phyloP scores from a whole-genome alignment of 306 rosid genomes.

The Inga leiocalycina region DNA sequence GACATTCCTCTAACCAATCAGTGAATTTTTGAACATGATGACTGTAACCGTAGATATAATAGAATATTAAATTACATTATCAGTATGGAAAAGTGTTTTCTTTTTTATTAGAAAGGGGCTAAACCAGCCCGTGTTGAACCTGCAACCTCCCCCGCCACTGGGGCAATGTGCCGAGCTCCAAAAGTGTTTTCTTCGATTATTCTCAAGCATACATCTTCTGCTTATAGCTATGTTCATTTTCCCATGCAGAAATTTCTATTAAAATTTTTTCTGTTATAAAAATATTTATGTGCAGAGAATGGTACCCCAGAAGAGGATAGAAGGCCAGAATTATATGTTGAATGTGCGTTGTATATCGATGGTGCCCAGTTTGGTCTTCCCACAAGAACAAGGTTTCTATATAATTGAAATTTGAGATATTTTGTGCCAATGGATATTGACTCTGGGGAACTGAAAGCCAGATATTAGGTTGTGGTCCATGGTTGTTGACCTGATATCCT shows the following conservation, averaged over 20 bases:
- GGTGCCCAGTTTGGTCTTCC: constrained; percentile 97
- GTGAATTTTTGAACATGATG: background rate
- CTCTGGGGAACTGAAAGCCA: background rate
- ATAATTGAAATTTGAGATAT: background rate
- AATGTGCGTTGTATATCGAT: constrained; percentile 82
- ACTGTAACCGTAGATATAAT: background rate
- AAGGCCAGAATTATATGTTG: constrained; percentile 78
- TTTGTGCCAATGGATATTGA: background rate
- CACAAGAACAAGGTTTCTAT: constrained; percentile 77
- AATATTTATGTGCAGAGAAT: constrained; percentile 48
- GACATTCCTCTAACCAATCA: background rate
- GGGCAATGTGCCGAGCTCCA: background rate
- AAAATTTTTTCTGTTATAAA: background rate
- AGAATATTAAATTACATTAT: background rate
- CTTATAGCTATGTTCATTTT: background rate
- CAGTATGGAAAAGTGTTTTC: background rate
- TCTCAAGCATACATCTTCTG: background rate
- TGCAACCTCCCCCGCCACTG: background rate
- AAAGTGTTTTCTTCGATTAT: constrained; percentile 15
- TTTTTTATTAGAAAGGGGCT: background rate
- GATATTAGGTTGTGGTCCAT: background rate
- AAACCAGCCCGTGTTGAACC: background rate
- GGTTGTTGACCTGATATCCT: background rate
- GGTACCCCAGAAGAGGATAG: constrained; percentile 61
- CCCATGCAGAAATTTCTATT: constrained; percentile 36